Evolutionary conservation across 768 basidiomycete genomes (phyloP).

Genomic region (Dentipellis sp.): DNA sequence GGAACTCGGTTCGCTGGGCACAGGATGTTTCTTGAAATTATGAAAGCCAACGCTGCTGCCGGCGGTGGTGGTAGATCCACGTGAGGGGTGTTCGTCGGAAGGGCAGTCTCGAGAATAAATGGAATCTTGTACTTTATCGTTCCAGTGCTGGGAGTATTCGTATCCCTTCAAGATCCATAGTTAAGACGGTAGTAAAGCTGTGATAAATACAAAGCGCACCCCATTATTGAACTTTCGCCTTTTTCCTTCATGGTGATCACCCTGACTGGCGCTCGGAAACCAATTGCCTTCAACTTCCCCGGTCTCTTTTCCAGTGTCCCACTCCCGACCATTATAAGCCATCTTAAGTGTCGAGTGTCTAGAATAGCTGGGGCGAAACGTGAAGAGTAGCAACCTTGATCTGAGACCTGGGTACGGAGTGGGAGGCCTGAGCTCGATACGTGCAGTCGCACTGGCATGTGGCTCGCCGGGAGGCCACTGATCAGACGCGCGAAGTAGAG

Average conservation of each 20-base stretch:
- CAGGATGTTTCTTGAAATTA: slow-evolving; percentile 61
- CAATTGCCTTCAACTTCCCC: slow-evolving; percentile 37
- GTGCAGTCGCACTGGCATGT: too few relatives aligned
- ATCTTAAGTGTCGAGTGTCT: slow-evolving; percentile 26
- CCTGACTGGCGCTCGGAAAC: slow-evolving; percentile 50
- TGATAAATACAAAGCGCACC: slow-evolving; percentile 31
- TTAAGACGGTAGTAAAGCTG: not conserved
- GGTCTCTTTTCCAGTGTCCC: slow-evolving; percentile 70
- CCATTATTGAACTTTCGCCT: slow-evolving; percentile 74
- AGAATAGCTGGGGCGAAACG: not conserved
- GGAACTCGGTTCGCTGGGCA: slow-evolving; percentile 78
- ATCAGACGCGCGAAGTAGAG: not conserved
- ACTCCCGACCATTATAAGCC: slow-evolving; percentile 71
- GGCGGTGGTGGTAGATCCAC: slow-evolving; percentile 31
- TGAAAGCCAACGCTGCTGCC: slow-evolving; percentile 3
- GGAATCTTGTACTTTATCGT: slow-evolving; percentile 33
- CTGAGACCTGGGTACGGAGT: slow-evolving; percentile 13
- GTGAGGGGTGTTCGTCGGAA: slow-evolving; percentile 38
- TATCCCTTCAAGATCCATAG: slow-evolving; percentile 34
- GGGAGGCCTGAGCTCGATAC: slow-evolving; percentile 3
- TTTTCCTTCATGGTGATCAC: slow-evolving; percentile 61
- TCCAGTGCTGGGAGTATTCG: slow-evolving; percentile 38
- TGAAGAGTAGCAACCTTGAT: too few relatives aligned
- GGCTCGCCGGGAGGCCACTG: too few relatives aligned
- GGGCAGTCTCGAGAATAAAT: slow-evolving; percentile 24